Base-by-base conservation (phyloP, 2,329 filamentous ascomycete species). In the Diaporthe capsici region DNA sequence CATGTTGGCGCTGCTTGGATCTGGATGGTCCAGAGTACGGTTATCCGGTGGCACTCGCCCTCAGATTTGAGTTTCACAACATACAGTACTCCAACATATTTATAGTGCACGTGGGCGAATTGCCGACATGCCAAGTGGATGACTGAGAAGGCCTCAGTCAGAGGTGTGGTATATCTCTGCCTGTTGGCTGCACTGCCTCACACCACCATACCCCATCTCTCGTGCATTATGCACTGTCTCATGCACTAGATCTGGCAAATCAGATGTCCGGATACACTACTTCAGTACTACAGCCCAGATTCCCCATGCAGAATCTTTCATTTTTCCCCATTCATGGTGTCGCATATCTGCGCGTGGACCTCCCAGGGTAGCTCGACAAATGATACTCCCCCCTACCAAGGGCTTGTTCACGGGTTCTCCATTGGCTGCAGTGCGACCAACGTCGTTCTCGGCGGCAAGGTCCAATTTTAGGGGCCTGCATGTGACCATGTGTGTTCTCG, bases 171-270 rank as follows among this genome's bases (percentile, higher is more conserved):
- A 31, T 57, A 28, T 57, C 53, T 25, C 20, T 17, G 28, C 53
- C 25, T 57, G 53, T 57, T 57, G 53, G 53, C 25, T 57, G 53
- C 53, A 57, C 53, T 31, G 53, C 53, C 53, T 57, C 53, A 31
- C 15, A 31, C 25, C 28, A 57, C 53, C 28, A 34, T 17, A 57
- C 25, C 20, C 4, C 25, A 58, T 58, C 55, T 58, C 28, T 20
- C 31, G 31, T 58, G 55, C 55, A 58, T 37, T 22, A 20, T 58
- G 55, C 55, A 58, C 8, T 37, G 9, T 31, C 13, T 28, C 4
- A 17, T 57, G 53, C 53, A 57, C 25, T 17, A 20, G 13, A 57
- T 57, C 25, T 31, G 17, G 9, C 55, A 58, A 58, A 37, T 58
- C 55, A 58, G 55, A 58, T 37, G 15, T 20, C 55, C 4, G 12